A percentile compares a stretch with the other conserved stretches of the same genome.
Evolutionary conservation across 306 rosid species (phyloP).

Genomic region (Urtica urens): DNA sequence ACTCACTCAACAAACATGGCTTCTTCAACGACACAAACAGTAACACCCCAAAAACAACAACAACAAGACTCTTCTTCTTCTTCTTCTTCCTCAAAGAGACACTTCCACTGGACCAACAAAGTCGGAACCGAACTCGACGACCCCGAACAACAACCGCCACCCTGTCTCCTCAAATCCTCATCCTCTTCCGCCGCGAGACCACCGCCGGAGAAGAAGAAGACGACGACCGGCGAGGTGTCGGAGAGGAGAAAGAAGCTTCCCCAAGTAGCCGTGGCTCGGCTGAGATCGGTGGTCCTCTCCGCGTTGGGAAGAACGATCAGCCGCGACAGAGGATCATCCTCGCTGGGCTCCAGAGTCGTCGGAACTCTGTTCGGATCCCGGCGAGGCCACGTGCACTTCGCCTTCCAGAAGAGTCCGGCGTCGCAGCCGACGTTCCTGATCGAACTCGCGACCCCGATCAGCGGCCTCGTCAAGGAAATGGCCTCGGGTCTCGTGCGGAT

Average conservation of each 20-base stretch:
- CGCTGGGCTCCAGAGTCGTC: conserved; percentile 54
- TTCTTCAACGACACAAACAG: too few relatives aligned
- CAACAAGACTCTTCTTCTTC: conserved; percentile 72
- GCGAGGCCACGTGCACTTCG: conserved; percentile 87
- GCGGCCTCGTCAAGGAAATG: conserved; percentile 91
- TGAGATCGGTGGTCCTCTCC: conserved; percentile 65
- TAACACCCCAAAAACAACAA: conserved; percentile 12
- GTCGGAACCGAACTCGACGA: conserved; percentile 60
- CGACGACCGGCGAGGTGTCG: background rate
- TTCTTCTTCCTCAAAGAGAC: conserved; percentile 81
- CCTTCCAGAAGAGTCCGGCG: conserved; percentile 69
- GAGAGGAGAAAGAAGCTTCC: conserved; percentile 27
- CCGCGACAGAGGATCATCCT: conserved; percentile 40
- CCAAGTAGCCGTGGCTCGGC: conserved; percentile 56
- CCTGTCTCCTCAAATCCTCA: conserved; percentile 12
- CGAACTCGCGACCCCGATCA: conserved; percentile 87
- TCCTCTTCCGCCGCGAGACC: conserved; percentile 30
- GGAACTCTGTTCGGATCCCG: conserved; percentile 90
- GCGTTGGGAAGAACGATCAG: conserved; percentile 63
- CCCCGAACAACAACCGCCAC: background rate
- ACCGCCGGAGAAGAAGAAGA: conserved; percentile 22
- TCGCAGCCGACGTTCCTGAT: conserved; percentile 76
- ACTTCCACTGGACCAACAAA: conserved; percentile 91
- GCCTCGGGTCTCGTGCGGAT: conserved; percentile 94
- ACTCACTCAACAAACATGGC: conserved; percentile 4